These are phyloP conservation scores for Clonostachys byssicola DNA, from an alignment of 2,329 filamentous ascomycete genomes.

Conservation along the genomic window DNA sequence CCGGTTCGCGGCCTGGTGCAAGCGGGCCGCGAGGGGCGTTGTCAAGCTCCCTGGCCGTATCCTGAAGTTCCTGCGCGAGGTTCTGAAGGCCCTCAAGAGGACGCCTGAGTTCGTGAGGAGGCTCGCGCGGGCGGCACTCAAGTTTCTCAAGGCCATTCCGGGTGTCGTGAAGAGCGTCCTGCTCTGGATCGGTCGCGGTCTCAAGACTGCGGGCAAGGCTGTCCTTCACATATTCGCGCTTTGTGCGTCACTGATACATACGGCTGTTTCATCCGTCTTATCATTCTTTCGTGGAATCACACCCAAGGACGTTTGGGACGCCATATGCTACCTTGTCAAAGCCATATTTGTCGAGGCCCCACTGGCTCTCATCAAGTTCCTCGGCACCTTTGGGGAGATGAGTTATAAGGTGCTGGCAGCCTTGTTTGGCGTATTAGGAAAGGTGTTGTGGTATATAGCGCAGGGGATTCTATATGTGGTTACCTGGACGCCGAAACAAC, in stretches of 20 bases:
- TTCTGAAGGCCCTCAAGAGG: neutral
- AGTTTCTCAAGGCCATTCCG: neutral
- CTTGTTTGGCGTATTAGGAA: conserved; percentile 22
- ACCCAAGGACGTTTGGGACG: conserved; percentile 30
- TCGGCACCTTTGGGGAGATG: conserved; percentile 12
- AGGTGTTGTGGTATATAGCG: neutral
- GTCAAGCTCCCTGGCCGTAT: neutral
- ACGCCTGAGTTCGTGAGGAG: neutral
- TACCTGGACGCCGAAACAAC: conserved; percentile 23
- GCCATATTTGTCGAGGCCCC: conserved; percentile 25
- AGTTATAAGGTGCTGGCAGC: conserved; percentile 16
- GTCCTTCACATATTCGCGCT: neutral
- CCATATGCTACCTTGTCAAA: conserved; percentile 17
- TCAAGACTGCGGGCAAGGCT: neutral
- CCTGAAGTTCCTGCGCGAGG: neutral
- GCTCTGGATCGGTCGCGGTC: neutral
- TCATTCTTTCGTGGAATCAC: conserved; percentile 27
- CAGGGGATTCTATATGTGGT: conserved; percentile 17
- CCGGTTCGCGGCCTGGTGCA: neutral
- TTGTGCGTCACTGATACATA: conserved; percentile 20
- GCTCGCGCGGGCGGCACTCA: neutral
- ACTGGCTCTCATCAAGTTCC: conserved; percentile 13
- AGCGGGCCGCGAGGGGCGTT: neutral
- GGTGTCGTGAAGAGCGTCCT: neutral
- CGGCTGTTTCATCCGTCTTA: conserved; percentile 21